These are phyloP conservation scores for Pseudohalonectria lignicola DNA, from an alignment of 2,329 filamentous ascomycete species.

Conservation along the genomic window DNA sequence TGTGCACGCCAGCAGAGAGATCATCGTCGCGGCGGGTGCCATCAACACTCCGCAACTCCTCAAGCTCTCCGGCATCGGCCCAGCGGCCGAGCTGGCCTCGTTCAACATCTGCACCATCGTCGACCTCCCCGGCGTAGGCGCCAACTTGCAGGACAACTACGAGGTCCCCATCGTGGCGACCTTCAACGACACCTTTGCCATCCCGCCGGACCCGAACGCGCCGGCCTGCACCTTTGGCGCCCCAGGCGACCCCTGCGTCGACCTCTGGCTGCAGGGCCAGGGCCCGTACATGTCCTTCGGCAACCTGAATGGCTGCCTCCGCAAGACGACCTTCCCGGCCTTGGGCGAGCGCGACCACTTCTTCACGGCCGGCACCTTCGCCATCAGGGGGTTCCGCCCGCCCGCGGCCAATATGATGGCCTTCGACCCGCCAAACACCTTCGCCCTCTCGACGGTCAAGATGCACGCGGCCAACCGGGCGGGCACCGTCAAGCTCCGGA, in stretches of 20 bases:
- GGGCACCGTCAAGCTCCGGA: conserved; percentile 50
- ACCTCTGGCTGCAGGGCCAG: conserved; percentile 12
- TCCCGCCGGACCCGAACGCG: background rate
- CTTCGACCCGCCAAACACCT: conserved; percentile 27
- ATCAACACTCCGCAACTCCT: conserved; percentile 44
- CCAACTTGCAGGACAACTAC: conserved; percentile 48
- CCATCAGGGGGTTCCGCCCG: conserved; percentile 28
- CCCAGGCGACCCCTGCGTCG: conserved; percentile 20
- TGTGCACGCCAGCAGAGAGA: conserved; percentile 30
- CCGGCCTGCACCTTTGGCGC: conserved; percentile 12
- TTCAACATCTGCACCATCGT: conserved; percentile 29
- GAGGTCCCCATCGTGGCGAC: conserved; percentile 29
- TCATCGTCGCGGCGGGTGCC: conserved; percentile 37
- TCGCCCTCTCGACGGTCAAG: conserved; percentile 37
- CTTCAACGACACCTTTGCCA: conserved; percentile 1
- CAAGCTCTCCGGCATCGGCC: conserved; percentile 37
- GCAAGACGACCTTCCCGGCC: conserved; percentile 16
- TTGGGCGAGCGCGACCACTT: conserved; percentile 22
- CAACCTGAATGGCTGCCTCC: conserved; percentile 17
- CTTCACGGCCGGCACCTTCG: conserved; percentile 24
- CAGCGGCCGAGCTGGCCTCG: conserved; percentile 23
- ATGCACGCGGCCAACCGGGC: conserved; percentile 50
- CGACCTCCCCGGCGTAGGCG: conserved; percentile 48
- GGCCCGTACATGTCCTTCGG: conserved; percentile 22
- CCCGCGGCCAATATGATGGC: conserved; percentile 17